phyloP scores from a whole-genome alignment of 345 rosid genomes.

The Dipteronia dyeriana region DNA sequence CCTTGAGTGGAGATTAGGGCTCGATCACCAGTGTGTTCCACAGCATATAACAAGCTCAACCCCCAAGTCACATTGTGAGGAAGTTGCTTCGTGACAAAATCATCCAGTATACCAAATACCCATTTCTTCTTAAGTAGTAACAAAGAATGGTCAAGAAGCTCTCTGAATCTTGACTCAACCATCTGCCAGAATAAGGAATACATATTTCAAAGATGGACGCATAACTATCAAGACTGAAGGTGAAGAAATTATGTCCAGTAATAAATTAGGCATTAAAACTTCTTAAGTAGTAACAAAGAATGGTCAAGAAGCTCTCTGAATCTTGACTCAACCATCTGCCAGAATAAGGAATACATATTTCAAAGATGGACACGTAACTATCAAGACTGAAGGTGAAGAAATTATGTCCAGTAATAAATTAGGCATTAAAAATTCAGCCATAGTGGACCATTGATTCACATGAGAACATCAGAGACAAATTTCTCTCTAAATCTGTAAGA shows the following conservation, averaged over 20 bases:
- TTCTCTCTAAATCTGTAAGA: neutral
- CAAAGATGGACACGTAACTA: neutral
- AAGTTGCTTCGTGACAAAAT: constrained; percentile 96
- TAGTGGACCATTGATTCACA: neutral
- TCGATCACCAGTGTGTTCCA: constrained; percentile 92
- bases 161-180: constrained; percentile 86
- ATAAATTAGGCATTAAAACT: too few species aligned
- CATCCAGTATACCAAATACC: constrained; percentile 86
- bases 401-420: constrained; percentile 6
- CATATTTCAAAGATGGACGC: neutral
- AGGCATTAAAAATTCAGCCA: neutral
- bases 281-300: constrained; percentile 73
- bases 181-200: constrained; percentile 47
- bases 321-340: constrained; percentile 90
- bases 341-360: constrained; percentile 7
- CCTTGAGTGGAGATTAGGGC: constrained; percentile 86
- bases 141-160: constrained; percentile 82
- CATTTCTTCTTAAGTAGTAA: constrained; percentile 86
- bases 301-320: constrained; percentile 86
- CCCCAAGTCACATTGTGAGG: constrained; percentile 99
- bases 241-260: constrained; percentile 1
- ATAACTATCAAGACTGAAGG: constrained; percentile 2
- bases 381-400: neutral
- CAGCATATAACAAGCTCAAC: constrained; percentile 88
- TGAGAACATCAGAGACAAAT: neutral